Base-by-base conservation (phyloP, 768 basidiomycete genomes). In the Suillus bovinus region DNA sequence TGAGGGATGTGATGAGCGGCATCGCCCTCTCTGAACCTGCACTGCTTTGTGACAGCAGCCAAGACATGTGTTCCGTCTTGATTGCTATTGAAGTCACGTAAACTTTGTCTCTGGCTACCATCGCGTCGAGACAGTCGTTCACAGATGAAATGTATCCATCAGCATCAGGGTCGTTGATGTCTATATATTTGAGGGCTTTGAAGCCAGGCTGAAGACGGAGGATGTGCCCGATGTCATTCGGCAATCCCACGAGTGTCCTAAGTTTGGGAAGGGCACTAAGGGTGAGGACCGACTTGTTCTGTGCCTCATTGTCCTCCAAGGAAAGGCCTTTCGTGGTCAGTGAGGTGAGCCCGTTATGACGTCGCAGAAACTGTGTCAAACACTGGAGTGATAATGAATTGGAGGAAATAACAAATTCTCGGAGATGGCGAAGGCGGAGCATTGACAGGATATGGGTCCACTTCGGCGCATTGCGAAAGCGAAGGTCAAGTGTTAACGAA, bases 121-220 rank as follows among this genome's bases (percentile, higher is more conserved):
- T 56, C 17, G 55, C 55, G 11, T 56, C 55, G 55, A 56, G 55
- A 39, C 55, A 56, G 24, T 56, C 36, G 34, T 56, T 56, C 38
- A 56, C 38, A 5, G 55, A 56, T 22, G 55, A 20, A 11, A 56
- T 56, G 36, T 56, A 56, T 6, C 24, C 55, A 56, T 56, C 55
- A 10, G 55, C 55, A 56, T 56, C 55, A 39, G 55, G 55, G 4
- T 27, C 36, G 17, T 24, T 39, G 55, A 56, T 17, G 38, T 20
- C 27, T 27, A 56, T 9, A 39, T 56, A 2, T 39, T 27, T 27
- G 16, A 56, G 16, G 20, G 13, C 36, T 56, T 56, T 56, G n/a
- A 55, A 27, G 8, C 24, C 7, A 55, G 54, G 54, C 8, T 55
- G 22, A 24, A 55, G 54, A 27, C 36, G 54, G 2, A 55, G 54